Evolutionary conservation across 768 basidiomycete species (phyloP), one percentile per base, ranked within the genome.

Genomic region (Lactarius psammicola): DNA sequence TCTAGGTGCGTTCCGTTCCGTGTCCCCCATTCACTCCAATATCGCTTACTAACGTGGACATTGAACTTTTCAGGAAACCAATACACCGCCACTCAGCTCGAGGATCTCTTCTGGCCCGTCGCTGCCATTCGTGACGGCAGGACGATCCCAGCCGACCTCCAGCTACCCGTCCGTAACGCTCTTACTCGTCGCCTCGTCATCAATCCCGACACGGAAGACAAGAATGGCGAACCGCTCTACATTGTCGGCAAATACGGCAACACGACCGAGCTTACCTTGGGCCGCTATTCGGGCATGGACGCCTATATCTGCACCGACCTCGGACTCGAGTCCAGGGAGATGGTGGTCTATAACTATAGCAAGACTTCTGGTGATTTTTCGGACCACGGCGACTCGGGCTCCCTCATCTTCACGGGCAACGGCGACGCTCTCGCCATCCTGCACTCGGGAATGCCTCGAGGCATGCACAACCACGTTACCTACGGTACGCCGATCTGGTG

Each of bases 311-410:
- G 70, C 66, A 64, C 68, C 65, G 72, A 72, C 60, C 28, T 68
- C 38, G 71, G 72, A 20, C 31, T 55, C 33, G 69, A 71, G 66
- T 77, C 77, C 60, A 67, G 67, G 56, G 79, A 80, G 62, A 57
- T 76, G 10, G 75, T 71, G 33, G 68, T 82, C 42, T 77, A 75
- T 61, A 77, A 76, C 70, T 76, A 74, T 51, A 68, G 68, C 69
- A 74, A 73, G 67, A 67, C 68, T 38, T 71, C 69, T 11, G 72
- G 72, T 51, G 18, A 58, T 26, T 81, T 81, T 71, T 77, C 78
- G 17, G 73, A 40, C 64, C 66, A 73, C 33, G 79, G 80, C 9
- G 78, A 81, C 71, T 81, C 77, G 8, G 78, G 80, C 42, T 76
- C 79, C 1, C 75, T 78, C 63, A 74, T 81, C 72, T 72, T 75